phyloP scores from a whole-genome alignment of 352 stramenopile genomes.

The Hyaloperonospora arabidopsidis region DNA sequence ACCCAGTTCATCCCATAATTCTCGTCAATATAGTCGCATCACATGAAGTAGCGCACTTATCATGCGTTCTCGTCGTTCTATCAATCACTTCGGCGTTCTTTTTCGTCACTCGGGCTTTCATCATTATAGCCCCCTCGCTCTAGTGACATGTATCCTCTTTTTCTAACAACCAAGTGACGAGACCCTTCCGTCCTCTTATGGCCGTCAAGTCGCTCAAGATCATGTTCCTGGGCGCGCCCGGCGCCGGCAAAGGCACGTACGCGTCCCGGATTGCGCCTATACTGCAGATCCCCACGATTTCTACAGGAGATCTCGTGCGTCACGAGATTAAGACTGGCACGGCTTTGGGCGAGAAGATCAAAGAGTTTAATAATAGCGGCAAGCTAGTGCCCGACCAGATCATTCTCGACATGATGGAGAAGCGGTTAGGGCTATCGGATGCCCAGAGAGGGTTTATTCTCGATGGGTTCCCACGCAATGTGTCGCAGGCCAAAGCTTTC shows the following conservation, averaged over 20 bases:
- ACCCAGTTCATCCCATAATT: too few species aligned
- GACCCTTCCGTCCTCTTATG: conserved; percentile 7
- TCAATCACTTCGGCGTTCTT: too few species aligned
- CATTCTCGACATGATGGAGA: conserved; percentile 85
- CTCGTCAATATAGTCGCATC: too few species aligned
- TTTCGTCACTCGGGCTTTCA: too few species aligned
- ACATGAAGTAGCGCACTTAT: too few species aligned
- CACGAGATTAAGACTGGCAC: conserved; percentile 83
- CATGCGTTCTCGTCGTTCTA: too few species aligned
- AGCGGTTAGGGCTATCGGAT: conserved; percentile 60
- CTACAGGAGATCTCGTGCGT: conserved; percentile 83
- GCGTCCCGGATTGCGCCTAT: conserved; percentile 77
- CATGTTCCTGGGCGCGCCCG: conserved; percentile 87
- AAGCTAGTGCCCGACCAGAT: conserved; percentile 83
- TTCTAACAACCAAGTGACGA: background rate
- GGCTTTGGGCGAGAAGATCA: conserved; percentile 64
- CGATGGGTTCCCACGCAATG: conserved; percentile 85
- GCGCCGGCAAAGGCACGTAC: conserved; percentile 88
- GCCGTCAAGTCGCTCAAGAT: conserved; percentile 55
- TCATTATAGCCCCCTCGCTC: background rate
- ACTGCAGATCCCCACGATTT: conserved; percentile 85
- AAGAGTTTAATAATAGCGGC: conserved; percentile 79
- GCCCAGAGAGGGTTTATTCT: conserved; percentile 80
- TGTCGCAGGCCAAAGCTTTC: conserved; percentile 82
- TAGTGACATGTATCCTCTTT: conserved; percentile 1